Percentiles rank a stretch among this genome's conserved stretches.
These are phyloP conservation scores for Hortiboletus campestris DNA, from an alignment of 768 basidiomycete genomes.

Conservation along the genomic window DNA sequence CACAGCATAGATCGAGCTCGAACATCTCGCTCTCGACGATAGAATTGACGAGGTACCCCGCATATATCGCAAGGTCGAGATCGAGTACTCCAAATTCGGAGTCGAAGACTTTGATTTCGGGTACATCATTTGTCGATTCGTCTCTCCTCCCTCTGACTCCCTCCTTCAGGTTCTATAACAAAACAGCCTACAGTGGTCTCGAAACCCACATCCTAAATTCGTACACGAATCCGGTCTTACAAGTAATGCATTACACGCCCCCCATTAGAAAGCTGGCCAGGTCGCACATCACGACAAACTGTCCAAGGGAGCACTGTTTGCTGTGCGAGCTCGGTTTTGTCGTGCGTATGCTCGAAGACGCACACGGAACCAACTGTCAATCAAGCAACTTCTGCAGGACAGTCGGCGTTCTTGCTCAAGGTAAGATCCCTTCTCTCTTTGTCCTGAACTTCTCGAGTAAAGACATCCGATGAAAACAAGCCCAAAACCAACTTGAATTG, in stretches of 20 bases:
- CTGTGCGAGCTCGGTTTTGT: constrained; percentile 95
- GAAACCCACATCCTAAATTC: constrained; percentile 98
- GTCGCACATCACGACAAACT: constrained; percentile 87
- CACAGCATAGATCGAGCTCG: constrained; percentile 46
- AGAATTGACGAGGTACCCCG: constrained; percentile 64
- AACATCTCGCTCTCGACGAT: constrained; percentile 52
- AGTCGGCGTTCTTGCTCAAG: constrained; percentile 83
- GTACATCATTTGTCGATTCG: constrained; percentile 39
- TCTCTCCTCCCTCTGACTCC: background rate
- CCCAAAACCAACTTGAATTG: constrained; percentile 77
- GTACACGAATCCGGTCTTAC: constrained; percentile 89
- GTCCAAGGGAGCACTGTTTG: constrained; percentile 87
- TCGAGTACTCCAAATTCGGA: constrained; percentile 97
- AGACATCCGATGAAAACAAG: constrained; percentile 31
- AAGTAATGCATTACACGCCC: constrained; percentile 81
- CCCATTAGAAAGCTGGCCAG: constrained; percentile 84
- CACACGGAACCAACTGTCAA: constrained; percentile 91
- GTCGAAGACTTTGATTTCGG: constrained; percentile 99
- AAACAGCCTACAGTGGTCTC: constrained; percentile 84
- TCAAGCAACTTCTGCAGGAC: constrained; percentile 96
- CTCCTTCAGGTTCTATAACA: constrained; percentile 80
- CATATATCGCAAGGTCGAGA: constrained; percentile 90
- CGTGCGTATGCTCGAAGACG: constrained; percentile 94
- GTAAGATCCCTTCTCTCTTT: constrained; percentile 38
- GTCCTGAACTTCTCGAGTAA: background rate